phyloP scores from a whole-genome alignment of 768 basidiomycete genomes.

The Mycena olivaceomarginata region DNA sequence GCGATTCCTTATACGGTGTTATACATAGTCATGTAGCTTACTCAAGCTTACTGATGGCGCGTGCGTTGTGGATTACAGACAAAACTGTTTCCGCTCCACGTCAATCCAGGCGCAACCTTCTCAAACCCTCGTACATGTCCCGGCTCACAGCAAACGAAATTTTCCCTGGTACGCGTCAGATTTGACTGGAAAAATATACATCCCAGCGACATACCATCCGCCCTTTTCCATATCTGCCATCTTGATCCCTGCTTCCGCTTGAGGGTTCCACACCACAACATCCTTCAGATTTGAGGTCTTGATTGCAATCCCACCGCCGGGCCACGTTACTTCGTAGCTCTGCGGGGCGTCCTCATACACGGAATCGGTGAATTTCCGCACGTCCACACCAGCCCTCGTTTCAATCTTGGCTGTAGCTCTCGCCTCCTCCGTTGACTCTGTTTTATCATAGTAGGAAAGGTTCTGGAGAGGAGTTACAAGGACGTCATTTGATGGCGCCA shows the following conservation, averaged over 20 bases:
- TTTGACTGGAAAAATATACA: not conserved
- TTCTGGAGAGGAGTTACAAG: slow-evolving; percentile 79
- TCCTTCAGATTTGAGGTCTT: slow-evolving; percentile 78
- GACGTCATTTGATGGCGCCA: slow-evolving; percentile 76
- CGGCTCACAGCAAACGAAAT: slow-evolving; percentile 94
- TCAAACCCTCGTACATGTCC: slow-evolving; percentile 88
- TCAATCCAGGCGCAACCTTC: slow-evolving; percentile 74
- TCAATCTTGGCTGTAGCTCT: slow-evolving; percentile 73
- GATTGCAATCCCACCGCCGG: slow-evolving; percentile 72
- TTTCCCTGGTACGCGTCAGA: slow-evolving; percentile 71
- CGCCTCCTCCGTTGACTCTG: slow-evolving; percentile 72
- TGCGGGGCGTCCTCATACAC: slow-evolving; percentile 82
- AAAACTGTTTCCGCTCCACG: slow-evolving; percentile 88
- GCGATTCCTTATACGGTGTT: slow-evolving; percentile 28
- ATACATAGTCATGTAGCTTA: slow-evolving; percentile 16
- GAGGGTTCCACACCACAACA: slow-evolving; percentile 97
- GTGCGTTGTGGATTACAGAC: slow-evolving; percentile 61
- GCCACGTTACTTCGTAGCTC: slow-evolving; percentile 77
- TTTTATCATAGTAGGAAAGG: slow-evolving; percentile 88
- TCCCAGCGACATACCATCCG: slow-evolving; percentile 79
- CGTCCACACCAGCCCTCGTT: slow-evolving; percentile 78
- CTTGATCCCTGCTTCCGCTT: slow-evolving; percentile 77
- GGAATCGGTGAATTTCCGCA: slow-evolving; percentile 81
- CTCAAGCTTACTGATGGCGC: slow-evolving; percentile 48
- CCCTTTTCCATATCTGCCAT: slow-evolving; percentile 93